Percentiles rank a stretch among this genome's conserved stretches.
These are phyloP conservation scores for Neurospora tetrasperma DNA, from an alignment of 495 filamentous ascomycete species.

Conservation along the genomic window DNA sequence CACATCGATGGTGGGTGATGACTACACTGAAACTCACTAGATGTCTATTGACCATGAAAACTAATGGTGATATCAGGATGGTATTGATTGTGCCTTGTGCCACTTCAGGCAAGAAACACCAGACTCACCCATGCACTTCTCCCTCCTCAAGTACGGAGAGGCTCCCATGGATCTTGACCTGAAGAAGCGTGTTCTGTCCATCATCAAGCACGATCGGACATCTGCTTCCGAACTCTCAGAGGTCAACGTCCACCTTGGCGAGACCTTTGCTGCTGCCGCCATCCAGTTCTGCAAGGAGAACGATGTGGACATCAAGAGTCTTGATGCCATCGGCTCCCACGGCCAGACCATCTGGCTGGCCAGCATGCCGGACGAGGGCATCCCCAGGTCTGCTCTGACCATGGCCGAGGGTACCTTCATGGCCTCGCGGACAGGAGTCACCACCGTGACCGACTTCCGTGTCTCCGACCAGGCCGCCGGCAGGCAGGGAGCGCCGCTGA, in stretches of 20 bases:
- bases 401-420: constrained; percentile 37
- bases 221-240: constrained; percentile 43
- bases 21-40: background rate
- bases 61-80: constrained; percentile 19
- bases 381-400: constrained; percentile 39
- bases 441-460: constrained; percentile 36
- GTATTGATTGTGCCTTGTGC: constrained; percentile 43
- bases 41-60: background rate
- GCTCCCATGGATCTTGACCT: constrained; percentile 40
- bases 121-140: constrained; percentile 39
- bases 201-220: constrained; percentile 43
- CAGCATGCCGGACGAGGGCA: constrained; percentile 39
- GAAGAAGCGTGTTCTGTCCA: constrained; percentile 46
- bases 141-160: constrained; percentile 33
- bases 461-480: constrained; percentile 35
- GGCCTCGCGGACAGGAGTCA: constrained; percentile 30
- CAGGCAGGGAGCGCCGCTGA: constrained; percentile 37
- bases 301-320: constrained; percentile 32
- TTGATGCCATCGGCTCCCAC: constrained; percentile 48
- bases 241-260: constrained; percentile 43
- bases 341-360: constrained; percentile 52
- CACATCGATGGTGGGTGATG: constrained; percentile 27
- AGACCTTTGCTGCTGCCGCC: constrained; percentile 41
- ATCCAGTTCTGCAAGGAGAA: constrained; percentile 37
- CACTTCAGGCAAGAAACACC: constrained; percentile 41